Base-by-base conservation (phyloP, 1,284 basidiomycete genomes). In the Mycena sp. region DNA sequence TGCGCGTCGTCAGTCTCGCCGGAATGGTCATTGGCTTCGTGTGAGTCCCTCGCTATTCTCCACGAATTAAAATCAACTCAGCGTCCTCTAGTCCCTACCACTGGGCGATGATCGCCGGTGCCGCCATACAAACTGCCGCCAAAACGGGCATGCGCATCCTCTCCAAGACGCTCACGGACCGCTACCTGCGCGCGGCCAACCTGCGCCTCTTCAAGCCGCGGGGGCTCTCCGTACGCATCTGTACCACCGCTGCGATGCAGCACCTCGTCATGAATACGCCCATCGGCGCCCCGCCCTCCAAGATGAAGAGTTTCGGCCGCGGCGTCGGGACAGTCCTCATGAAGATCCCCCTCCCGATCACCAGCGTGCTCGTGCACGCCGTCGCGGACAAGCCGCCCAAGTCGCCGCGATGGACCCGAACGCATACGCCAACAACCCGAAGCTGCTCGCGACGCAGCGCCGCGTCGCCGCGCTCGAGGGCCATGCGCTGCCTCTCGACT, bases 101-200 rank as follows among this genome's bases (percentile, higher is more conserved):
- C 23, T 72, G 69, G 69, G 57, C 67, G 1, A 63, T 67, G 38
- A 49, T 74, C 17, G 71, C 70, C 12, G 58, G 68, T 11, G 56
- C 61, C 6, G 56, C 51, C 30, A 65, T 70, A 1, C 69, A 72
- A 48, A 64, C 65, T 48, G 51, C 44, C 23, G 68, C 72, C 6
- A 66, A 74, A 49, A 63, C 65, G 10, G 72, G 58, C 3, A 67
- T 65, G 64, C 72, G 56, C 37, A 55, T 69, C 29, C 54, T 74
- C 6, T 73, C 73, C 41, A 75, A 73, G 48, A 69, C 67, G 6
- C 58, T 74, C 9, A 71, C 73, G 26, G 73, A 75, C 54, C 70
- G 69, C 25, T n/a, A n/a, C n/a, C 69, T 76, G 32, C 69, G 68
- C 37, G 61, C 65, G 23, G 73, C 73, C 19, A 76, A 74, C 51